Base-by-base conservation (phyloP, 257 asterid genomes). In the Knoxia roxburghii region DNA sequence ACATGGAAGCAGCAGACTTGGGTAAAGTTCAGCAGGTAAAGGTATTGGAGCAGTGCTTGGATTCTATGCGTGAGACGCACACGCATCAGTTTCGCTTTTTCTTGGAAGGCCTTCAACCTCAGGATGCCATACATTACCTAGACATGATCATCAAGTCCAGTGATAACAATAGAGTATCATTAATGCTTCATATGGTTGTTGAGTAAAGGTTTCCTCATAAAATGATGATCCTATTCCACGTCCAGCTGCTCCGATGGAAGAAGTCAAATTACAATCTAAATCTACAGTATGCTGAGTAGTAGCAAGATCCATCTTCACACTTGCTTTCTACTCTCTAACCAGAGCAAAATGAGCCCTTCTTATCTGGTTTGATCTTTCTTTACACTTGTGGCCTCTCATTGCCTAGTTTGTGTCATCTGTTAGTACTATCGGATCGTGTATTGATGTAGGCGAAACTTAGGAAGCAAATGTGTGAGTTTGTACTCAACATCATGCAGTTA, bases 81-180 rank as follows among this genome's bases (percentile, higher is more conserved):
- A 79, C 95, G 0, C 82, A 79, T 78, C 78, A 85, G 72, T 90
- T 88, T 64, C 88, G 86, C 0, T 88, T 87, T 68, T 94, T 94
- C 69, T 83, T 94, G 83, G 97, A 94, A 74, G 99, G 99, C 24
- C 88, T 94, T 27, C 76, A 68, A 64, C 96, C 96, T 29, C 91
- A 83, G n/a, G 99, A 94, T 51, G 97, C 93, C 9, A 87, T 94
- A 87, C 95, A 81, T 45, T 90, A 94, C 83, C 84, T 94, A 73
- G 95, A 85, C 62, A 68, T 88, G 83, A 84, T 88, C 72, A 80
- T 82, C 78, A 84, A 77, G 79, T 87, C 84, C 75, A 81, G 92
- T 29, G 90, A 88, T 76, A 85, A 85, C 29, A 83, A 79, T 24
- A 82, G 87, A 30, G 96, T 85, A 10, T 79, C 95, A 6, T 81